Conservation (phyloP, 192 early-diverging fungal species). For the Globomyces pollinis-pini region DNA sequence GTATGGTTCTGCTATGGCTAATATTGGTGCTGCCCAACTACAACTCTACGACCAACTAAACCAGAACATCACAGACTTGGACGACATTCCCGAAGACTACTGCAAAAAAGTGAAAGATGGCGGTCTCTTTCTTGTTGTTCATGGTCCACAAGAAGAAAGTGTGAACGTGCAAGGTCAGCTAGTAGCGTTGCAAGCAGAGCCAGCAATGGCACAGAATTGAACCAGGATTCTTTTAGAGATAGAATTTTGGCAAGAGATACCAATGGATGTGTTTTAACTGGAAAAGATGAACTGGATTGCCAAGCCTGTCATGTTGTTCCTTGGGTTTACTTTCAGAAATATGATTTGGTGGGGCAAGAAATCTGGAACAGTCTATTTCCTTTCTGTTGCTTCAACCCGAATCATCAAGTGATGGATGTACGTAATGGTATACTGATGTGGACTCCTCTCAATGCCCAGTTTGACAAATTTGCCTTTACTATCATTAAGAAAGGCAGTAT, state of each 20-base stretch:
- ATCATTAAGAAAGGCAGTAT: neutral
- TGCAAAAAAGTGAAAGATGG: neutral
- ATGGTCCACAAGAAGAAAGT: neutral
- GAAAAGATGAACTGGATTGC: neutral
- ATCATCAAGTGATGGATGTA: conserved; percentile 1
- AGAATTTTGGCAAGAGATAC: neutral
- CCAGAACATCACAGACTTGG: neutral
- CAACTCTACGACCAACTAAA: conserved; percentile 3
- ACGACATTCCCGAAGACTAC: conserved; percentile 8
- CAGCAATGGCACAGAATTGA: conserved; percentile 1
- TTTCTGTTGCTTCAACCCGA: neutral
- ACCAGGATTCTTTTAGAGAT: neutral
- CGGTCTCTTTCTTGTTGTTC: conserved; percentile 4
- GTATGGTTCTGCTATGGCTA: conserved; percentile 33
- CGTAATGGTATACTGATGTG: conserved; percentile 1
- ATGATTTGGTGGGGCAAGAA: neutral
- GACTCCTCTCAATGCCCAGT: neutral
- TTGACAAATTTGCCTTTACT: conserved; percentile 2
- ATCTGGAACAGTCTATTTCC: neutral
- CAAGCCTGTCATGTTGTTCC: neutral
- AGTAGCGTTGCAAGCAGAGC: neutral
- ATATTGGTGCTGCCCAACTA: conserved; percentile 28
- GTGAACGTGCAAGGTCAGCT: neutral
- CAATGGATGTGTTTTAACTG: conserved; percentile 1
- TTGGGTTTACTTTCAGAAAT: conserved; percentile 4